Conservation (phyloP, 305 asterid species). For the Solanum hybrid region DNA sequence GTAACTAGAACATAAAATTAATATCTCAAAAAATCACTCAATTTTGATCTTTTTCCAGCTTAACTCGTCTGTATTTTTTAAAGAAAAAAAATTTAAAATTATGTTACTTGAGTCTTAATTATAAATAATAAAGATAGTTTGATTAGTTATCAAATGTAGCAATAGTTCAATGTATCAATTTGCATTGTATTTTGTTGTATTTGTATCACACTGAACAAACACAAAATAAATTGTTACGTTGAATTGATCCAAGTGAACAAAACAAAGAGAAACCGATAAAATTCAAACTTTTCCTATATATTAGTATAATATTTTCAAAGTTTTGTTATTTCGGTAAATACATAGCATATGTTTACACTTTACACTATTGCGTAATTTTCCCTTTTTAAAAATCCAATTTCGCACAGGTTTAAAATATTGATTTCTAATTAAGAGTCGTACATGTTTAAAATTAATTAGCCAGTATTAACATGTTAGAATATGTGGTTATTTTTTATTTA, state of each 20-base stretch:
- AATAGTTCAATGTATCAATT: background rate
- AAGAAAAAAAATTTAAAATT: too few relatives aligned
- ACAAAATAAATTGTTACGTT: background rate
- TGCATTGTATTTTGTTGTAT: background rate
- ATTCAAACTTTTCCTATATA: too few relatives aligned
- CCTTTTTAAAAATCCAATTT: background rate
- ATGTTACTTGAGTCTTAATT: background rate
- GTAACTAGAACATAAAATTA: too few relatives aligned
- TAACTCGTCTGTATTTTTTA: too few relatives aligned
- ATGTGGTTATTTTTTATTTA: too few relatives aligned
- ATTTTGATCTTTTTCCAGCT: too few relatives aligned
- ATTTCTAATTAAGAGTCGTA: too few relatives aligned
- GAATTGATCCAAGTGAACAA: background rate
- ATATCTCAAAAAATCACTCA: background rate
- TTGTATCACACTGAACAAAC: background rate
- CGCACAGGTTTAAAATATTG: too few relatives aligned
- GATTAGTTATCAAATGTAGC: background rate
- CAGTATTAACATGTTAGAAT: too few relatives aligned
- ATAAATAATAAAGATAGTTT: too few relatives aligned
- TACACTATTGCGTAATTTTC: background rate
- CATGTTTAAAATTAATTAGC: too few relatives aligned
- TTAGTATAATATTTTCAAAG: background rate
- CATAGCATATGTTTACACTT: background rate
- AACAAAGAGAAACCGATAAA: background rate
- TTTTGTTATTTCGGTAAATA: background rate